Percentiles rank a stretch among this genome's conserved stretches.
Evolutionary conservation across 1,139 yeast species (phyloP).

Genomic region (Diutina scorzettiae): DNA sequence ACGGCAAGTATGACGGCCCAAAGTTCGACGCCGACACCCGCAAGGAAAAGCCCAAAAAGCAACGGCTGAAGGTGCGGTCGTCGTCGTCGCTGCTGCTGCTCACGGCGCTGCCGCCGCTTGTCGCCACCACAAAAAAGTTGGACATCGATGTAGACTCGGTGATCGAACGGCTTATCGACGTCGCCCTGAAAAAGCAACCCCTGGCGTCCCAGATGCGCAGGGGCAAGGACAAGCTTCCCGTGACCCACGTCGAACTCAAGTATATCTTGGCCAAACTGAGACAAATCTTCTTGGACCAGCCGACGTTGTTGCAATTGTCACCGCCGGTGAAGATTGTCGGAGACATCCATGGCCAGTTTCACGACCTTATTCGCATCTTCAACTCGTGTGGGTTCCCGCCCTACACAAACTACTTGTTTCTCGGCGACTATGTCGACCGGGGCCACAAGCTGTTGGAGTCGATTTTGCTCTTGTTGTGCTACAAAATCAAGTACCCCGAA

Average conservation of each 20-base stretch:
- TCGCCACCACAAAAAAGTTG: conserved; percentile 12
- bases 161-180: conserved; percentile 39
- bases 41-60: neutral
- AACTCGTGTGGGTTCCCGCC: conserved; percentile 6
- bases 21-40: neutral
- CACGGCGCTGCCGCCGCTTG: conserved; percentile 19
- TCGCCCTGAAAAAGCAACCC: conserved; percentile 21
- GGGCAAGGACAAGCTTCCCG: conserved; percentile 29
- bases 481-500: conserved; percentile 7
- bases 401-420: conserved; percentile 6
- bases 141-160: conserved; percentile 42
- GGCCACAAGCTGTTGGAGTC: conserved; percentile 5
- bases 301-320: conserved; percentile 60
- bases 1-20: no score
- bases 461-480: conserved; percentile 6
- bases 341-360: conserved; percentile 6
- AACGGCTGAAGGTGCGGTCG: neutral
- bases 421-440: conserved; percentile 6
- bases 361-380: conserved; percentile 6
- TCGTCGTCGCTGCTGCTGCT: conserved; percentile 11
- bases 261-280: conserved; percentile 56
- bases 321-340: conserved; percentile 73
- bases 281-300: conserved; percentile 63
- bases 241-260: conserved; percentile 46
- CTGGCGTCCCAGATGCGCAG: conserved; percentile 14